Evolutionary conservation across 73 alveolate genomes (phyloP), one percentile per base, ranked within the genome.

Genomic region (Paramecium tetraurelia): DNA sequence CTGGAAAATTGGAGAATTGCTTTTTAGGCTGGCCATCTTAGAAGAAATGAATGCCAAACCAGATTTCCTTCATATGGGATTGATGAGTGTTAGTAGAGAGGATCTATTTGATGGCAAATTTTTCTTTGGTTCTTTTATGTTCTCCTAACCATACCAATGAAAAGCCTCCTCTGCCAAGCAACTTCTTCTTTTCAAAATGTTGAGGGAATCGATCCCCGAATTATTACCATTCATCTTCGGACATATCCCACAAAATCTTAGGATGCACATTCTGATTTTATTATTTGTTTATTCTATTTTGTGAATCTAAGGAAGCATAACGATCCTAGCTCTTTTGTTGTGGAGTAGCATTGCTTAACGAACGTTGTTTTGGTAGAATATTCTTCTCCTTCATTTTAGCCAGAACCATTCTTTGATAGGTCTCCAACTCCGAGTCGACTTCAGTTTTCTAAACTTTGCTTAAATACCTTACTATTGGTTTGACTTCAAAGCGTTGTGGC

Each of bases 131-230:
- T 33, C 50, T 63, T 46, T 89, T 89, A 46, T 89, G 84, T 35
- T 89, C 94, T 18, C 94, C 94, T 24, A 89, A 33, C 94, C 94
- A 89, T 0, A 89, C 94, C 7, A 89, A 83, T 1, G 94, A 77
- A 46, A 89, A 89, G 5, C 94, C 94, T 18, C 94, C 94, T 71
- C 94, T 69, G 10, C 94, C 94, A 16, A 89, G 63, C 9, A 89
- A 48, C 27, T 89, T 89, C 92, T 89, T 89, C 53, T 89, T 89
- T 0, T 70, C 87, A n/a, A 89, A 83, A 10, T 77, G 53, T 31
- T 41, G 24, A 4, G 94, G 94, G 43, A 89, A 89, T n/a, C 94
- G 46, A 89, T 89, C 94, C 10, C 94, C 94, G 46, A 89, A 89
- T 20, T 40, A 44, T 22, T 40, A 58, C 63, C 53, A 70, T 72